Conservation (phyloP, 106 monocot genomes). For the Vanilla planifolia region DNA sequence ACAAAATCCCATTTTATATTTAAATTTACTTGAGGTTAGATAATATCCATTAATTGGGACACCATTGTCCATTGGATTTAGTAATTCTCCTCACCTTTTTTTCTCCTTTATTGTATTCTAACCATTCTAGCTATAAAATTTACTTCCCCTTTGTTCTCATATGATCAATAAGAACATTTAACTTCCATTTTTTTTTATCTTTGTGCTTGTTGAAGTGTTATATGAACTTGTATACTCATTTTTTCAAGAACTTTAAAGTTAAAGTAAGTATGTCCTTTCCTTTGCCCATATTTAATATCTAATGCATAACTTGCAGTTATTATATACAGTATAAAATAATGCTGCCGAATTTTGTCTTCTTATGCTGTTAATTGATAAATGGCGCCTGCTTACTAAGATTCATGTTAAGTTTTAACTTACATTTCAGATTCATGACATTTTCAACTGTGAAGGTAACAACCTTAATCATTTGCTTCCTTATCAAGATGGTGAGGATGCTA, state of each 20-base stretch:
- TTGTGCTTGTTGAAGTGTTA: background rate
- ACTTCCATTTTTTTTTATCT: background rate
- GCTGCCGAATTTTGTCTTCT: background rate
- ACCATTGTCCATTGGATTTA: background rate
- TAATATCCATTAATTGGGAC: too few species aligned
- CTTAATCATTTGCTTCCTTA: slow-evolving; percentile 17
- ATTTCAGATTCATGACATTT: slow-evolving; percentile 2
- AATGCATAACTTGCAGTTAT: background rate
- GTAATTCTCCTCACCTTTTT: background rate
- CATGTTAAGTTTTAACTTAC: background rate
- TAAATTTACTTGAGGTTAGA: too few species aligned
- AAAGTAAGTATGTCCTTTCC: background rate
- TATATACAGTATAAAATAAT: background rate
- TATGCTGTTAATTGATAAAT: background rate
- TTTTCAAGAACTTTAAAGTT: too few species aligned
- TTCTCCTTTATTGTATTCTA: too few species aligned
- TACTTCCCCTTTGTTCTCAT: background rate
- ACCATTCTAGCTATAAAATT: background rate
- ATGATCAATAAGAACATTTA: background rate
- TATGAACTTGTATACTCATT: too few species aligned
- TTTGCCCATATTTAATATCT: background rate
- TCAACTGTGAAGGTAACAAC: background rate
- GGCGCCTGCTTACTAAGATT: background rate
- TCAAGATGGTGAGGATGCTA: slow-evolving; percentile 4
- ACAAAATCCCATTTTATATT: too few species aligned